Evolutionary conservation across 2,329 filamentous ascomycete genomes (phyloP), one percentile per base, ranked within the genome.

Genomic region (Coccinonectria pachysandricola): DNA sequence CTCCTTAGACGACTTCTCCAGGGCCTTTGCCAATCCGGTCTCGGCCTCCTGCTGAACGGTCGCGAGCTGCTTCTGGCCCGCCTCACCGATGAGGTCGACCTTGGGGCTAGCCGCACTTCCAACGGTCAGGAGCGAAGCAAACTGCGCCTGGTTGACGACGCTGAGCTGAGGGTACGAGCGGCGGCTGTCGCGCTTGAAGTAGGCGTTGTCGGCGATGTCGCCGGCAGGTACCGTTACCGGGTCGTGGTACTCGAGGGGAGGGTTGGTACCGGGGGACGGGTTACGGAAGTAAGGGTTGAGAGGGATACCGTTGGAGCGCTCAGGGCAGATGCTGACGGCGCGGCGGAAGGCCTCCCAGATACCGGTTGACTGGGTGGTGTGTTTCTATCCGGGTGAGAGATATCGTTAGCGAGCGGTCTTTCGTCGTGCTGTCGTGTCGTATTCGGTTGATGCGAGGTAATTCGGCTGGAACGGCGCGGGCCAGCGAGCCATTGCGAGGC

Each of bases 251-350:
- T 39, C 28, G 38, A 48, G 28, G 40, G 50, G 17, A 41, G 60
- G 45, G 54, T 62, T 40, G 48, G 52, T 25, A 45, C 65, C 57
- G 20, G 57, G 56, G 1, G 87, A 61, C 34, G 91, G 91, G 60
- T 83, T 79, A 46, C 91, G 87, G 71, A 73, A 95, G 64, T 87
- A 79, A 20, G 86, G 77, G 70, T 96, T 96, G 48, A 98, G 65
- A 23, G 91, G 91, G 12, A 98, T 65, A 57, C 91, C 91, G 48
- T 80, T 86, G 42, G 87, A 95, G 41, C 91, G 87, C 50, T 83
- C 75, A 18, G 86, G 72, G 56, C 94, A 88, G 49, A 98, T 64
- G 42, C 85, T 75, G 42, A 95, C 59, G 45, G 79, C 54, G 43
- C 76, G 74, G 54, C 87, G 86, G 55, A 98, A 63, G 30, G 64